A percentile compares a stretch with the other conserved stretches of the same genome.
Conservation (phyloP, 345 rosid species). For the Camelina hispida region DNA sequence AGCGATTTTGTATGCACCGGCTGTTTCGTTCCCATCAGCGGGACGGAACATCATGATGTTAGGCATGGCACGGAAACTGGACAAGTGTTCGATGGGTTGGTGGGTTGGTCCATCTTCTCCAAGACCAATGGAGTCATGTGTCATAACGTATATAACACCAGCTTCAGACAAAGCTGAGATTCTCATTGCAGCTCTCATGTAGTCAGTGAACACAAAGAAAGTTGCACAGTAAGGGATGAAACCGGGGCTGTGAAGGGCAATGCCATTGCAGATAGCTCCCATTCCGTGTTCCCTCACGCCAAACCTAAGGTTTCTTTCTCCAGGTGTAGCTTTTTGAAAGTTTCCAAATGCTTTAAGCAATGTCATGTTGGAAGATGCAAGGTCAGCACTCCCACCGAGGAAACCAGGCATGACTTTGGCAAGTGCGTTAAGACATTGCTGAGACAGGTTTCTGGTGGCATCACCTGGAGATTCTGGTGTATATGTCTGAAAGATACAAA, state of each 20-base stretch:
- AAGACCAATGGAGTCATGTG: slow-evolving; percentile 97
- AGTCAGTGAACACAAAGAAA: slow-evolving; percentile 98
- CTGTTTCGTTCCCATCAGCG: slow-evolving; percentile 97
- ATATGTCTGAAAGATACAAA: slow-evolving; percentile 58
- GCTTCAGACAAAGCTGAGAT: slow-evolving; percentile 84
- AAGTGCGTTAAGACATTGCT: slow-evolving; percentile 81
- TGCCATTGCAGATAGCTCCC: slow-evolving; percentile 98
- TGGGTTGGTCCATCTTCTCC: slow-evolving; percentile 99
- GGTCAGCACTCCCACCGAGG: slow-evolving; percentile 96
- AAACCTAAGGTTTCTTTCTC: slow-evolving; percentile 84
- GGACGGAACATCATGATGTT: slow-evolving; percentile 95
- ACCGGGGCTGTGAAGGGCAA: slow-evolving; percentile 88
- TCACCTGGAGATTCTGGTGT: slow-evolving; percentile 90
- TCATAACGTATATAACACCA: slow-evolving; percentile 95
- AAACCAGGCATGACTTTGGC: slow-evolving; percentile 81
- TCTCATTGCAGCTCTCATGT: slow-evolving; percentile 98
- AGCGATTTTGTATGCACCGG: slow-evolving; percentile 93
- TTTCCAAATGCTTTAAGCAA: slow-evolving; percentile 83
- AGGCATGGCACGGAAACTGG: slow-evolving; percentile 99
- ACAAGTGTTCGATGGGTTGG: slow-evolving; percentile 93
- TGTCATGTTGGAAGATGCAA: slow-evolving; percentile 98
- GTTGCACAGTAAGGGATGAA: slow-evolving; percentile 95
- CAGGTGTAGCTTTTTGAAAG: slow-evolving; percentile 87
- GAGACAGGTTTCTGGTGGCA: slow-evolving; percentile 93
- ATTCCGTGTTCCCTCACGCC: slow-evolving; percentile 97